Conservation (phyloP, 306 rosid species). For the Heteromeles arbutifolia region DNA sequence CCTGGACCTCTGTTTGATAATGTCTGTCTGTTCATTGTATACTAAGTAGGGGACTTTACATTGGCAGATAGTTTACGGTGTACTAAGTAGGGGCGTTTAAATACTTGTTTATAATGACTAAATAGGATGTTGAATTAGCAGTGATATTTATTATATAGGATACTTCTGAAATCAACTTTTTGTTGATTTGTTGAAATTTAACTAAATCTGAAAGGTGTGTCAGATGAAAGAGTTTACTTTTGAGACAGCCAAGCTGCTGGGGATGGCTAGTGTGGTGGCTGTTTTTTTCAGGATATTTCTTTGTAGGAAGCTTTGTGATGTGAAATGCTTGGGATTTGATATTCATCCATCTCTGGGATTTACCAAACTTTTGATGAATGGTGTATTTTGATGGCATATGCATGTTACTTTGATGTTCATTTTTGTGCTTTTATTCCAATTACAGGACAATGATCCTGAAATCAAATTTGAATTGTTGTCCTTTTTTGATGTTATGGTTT, state of each 20-base stretch:
- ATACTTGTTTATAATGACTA: not conserved
- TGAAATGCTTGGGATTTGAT: not conserved
- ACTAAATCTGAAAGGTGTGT: not conserved
- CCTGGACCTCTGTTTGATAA: not conserved
- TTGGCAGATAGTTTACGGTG: not conserved
- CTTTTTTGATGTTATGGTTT: not conserved
- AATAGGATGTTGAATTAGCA: not conserved
- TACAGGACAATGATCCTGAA: not conserved
- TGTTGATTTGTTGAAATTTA: not conserved
- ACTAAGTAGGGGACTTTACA: not conserved
- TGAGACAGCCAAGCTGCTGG: not conserved
- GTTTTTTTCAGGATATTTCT: not conserved
- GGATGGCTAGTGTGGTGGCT: not conserved
- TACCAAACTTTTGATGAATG: not conserved
- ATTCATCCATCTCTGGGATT: not conserved
- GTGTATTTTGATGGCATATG: not conserved
- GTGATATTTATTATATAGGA: not conserved
- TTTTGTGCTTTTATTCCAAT: conserved; percentile 3
- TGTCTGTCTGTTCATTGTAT: not conserved
- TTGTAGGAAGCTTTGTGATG: not conserved
- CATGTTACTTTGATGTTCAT: not conserved
- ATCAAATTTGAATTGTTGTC: not conserved
- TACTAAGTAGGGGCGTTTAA: not conserved
- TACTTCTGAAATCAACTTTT: not conserved
- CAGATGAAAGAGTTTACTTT: not conserved